Base-by-base conservation (phyloP, 495 filamentous ascomycete species). In the Penicillium dipodomyicola region DNA sequence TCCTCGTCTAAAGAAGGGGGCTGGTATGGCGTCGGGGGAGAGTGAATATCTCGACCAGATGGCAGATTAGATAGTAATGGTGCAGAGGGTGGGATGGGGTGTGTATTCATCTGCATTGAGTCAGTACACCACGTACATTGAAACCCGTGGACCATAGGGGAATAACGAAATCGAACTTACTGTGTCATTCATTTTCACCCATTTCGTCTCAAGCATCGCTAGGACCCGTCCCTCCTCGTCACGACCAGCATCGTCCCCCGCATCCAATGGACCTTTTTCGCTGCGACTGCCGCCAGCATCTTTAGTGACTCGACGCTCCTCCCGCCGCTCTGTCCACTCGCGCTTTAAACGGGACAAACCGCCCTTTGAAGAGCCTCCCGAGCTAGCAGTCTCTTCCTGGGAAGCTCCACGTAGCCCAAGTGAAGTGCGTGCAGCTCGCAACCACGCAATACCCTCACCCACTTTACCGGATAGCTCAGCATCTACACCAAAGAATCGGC, bases 131-230 rank as follows among this genome's bases (percentile, higher is more conserved):
- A 5, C 20, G 23, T 20, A 0, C n/a, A 27, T 5, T 2, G 14
- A 44, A n/a, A n/a, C 35, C 6, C 15, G 0, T 7, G 15, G 5
- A 9, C 2, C 15, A 15, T 19, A 19, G 17, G 40, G 8, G 14
- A 8, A 25, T 11, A 50, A 44, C 44, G 17, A 37, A 35, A 4
- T 14, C 22, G 22, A 3, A 80, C 87, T 74, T 67, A 96, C 90
- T 14, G 89, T 95, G 73, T 96, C 91, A 69, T 98, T 98, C 74
- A 89, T 84, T 72, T 91, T 91, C 30, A 80, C 81, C 94, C 94
- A 98, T 68, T 96, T 96, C 46, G 77, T 78, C 67, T 96, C 87
- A 52, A 98, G 70, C 85, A 89, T 90, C 60, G 92, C 86, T 57
- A 96, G 78, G 1, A 96, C 88, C 46, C 89, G 77, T n/a, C 80